phyloP scores from a whole-genome alignment of 2,329 filamentous ascomycete species.

The Sarocladiaceae sp. region DNA sequence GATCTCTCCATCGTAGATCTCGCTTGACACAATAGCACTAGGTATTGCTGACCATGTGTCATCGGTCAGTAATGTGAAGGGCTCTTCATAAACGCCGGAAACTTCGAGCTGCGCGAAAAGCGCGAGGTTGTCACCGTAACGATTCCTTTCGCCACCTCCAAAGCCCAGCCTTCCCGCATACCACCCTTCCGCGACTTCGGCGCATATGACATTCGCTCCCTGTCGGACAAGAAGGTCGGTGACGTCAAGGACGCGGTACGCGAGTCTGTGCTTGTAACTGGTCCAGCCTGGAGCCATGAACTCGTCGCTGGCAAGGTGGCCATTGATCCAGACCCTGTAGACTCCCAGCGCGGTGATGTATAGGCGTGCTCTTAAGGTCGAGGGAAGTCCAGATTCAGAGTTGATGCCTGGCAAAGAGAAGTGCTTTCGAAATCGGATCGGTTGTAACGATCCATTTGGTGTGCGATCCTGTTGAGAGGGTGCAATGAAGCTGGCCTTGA shows the following conservation, averaged over 20 bases:
- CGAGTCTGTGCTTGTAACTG: constrained; percentile 43
- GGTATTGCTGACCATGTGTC: constrained; percentile 29
- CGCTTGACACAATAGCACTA: constrained; percentile 30
- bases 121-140: constrained; percentile 34
- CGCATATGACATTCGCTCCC: constrained; percentile 30
- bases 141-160: constrained; percentile 21
- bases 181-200: constrained; percentile 47
- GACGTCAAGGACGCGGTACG: constrained; percentile 51
- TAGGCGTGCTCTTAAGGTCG: constrained; percentile 32
- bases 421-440: constrained; percentile 27
- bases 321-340: constrained; percentile 45
- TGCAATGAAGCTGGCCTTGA: constrained; percentile 22
- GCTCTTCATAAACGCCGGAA: constrained; percentile 25
- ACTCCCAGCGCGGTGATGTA: constrained; percentile 43
- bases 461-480: constrained; percentile 24
- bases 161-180: constrained; percentile 33
- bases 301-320: constrained; percentile 31
- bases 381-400: background rate
- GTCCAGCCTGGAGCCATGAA: constrained; percentile 49
- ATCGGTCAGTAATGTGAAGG: constrained; percentile 28
- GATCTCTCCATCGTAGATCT: constrained; percentile 50
- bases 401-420: constrained; percentile 24
- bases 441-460: constrained; percentile 21
- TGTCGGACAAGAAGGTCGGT: constrained; percentile 29
- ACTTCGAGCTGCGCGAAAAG: constrained; percentile 35